Conservation (phyloP, 2,329 filamentous ascomycete species). For the Tolypocladium endophyticum region DNA sequence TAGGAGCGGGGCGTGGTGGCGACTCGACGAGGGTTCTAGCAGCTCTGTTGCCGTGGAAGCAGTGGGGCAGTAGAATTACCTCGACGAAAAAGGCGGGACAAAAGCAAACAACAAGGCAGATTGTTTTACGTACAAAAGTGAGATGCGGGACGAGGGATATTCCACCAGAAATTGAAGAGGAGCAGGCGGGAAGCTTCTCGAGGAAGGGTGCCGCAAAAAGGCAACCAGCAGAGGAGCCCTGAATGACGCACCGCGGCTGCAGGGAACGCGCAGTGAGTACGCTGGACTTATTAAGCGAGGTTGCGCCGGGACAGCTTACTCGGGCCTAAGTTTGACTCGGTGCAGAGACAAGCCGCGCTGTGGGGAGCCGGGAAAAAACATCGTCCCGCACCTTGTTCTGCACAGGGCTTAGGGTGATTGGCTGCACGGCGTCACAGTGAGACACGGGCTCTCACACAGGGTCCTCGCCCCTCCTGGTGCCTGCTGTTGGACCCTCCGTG, state of each 20-base stretch:
- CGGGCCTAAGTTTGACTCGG: no score
- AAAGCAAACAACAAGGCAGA: neutral
- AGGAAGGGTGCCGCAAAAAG: neutral
- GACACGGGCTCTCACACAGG: neutral
- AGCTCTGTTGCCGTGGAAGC: constrained; percentile 10
- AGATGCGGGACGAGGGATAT: neutral
- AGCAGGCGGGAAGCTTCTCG: neutral
- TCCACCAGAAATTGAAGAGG: neutral
- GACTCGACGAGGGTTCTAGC: neutral
- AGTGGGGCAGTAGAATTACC: constrained; percentile 3
- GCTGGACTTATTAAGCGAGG: neutral
- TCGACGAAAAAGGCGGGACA: neutral
- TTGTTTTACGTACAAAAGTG: neutral
- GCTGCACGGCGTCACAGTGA: neutral
- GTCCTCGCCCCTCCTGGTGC: neutral
- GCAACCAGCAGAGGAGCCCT: neutral
- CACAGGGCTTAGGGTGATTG: neutral
- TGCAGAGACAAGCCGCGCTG: neutral
- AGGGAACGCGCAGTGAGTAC: neutral
- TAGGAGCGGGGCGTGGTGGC: neutral
- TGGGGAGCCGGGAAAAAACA: neutral
- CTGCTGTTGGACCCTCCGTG: neutral
- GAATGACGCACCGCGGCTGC: neutral
- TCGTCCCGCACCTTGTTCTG: neutral
- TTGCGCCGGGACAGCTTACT: neutral